Percentiles rank a stretch among this genome's conserved stretches.
These are phyloP conservation scores for Aureobasidium sp. DNA, from an alignment of 2,329 filamentous ascomycete species.

Conservation along the genomic window DNA sequence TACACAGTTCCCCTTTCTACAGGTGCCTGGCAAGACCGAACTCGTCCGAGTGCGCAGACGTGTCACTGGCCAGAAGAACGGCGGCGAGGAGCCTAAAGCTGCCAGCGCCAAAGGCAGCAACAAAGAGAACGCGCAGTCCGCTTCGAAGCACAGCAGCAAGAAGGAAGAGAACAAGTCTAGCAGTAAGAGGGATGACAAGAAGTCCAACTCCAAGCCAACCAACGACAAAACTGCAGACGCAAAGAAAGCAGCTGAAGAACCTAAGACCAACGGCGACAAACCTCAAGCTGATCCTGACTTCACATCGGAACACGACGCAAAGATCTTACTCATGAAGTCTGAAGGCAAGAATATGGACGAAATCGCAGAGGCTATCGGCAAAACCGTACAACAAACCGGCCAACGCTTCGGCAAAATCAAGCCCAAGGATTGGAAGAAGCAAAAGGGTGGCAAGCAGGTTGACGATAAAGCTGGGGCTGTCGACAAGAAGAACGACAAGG, in stretches of 20 bases:
- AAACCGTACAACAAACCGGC: too few species aligned
- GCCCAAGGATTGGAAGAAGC: constrained; percentile 16
- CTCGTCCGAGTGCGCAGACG: neutral
- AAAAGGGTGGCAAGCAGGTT: neutral
- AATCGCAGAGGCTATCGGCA: constrained; percentile 27
- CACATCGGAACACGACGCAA: constrained; percentile 36
- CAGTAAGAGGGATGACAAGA: neutral
- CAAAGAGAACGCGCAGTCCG: neutral
- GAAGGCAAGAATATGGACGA: constrained; percentile 27
- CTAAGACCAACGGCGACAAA: neutral
- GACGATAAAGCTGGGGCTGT: constrained; percentile 2
- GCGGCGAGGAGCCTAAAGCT: neutral
- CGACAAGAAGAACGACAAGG: constrained; percentile 17
- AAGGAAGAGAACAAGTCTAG: neutral
- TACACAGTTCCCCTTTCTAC: constrained; percentile 1
- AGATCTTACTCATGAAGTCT: constrained; percentile 32
- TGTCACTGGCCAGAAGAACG: neutral
- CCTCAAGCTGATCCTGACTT: constrained; percentile 20
- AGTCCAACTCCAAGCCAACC: neutral
- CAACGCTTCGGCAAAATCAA: constrained; percentile 34
- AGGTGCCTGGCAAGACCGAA: neutral
- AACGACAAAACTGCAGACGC: neutral
- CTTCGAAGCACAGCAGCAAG: neutral
- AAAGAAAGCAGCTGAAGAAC: neutral
- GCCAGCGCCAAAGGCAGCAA: neutral